Conservation (phyloP, 2,329 filamentous ascomycete species). For the Colletotrichum incanum region DNA sequence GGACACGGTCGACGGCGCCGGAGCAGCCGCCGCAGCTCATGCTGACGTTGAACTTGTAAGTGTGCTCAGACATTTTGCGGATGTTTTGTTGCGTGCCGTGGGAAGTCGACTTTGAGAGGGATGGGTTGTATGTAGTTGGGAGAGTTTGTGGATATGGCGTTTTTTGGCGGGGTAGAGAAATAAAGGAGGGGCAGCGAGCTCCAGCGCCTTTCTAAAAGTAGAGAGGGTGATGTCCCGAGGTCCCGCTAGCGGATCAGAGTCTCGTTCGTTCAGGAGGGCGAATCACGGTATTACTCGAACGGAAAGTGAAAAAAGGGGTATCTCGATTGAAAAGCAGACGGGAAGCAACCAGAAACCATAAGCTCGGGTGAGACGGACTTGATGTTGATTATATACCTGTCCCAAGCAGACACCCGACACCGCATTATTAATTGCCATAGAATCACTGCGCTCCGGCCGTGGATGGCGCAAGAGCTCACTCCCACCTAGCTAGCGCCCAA, state of each 20-base stretch:
- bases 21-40: slow-evolving; percentile 99
- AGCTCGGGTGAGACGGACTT: background rate
- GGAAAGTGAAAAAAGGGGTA: slow-evolving; percentile 7
- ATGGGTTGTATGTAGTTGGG: slow-evolving; percentile 24
- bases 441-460: slow-evolving; percentile 12
- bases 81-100: slow-evolving; percentile 22
- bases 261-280: background rate
- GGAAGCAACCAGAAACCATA: background rate
- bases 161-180: slow-evolving; percentile 42
- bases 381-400: slow-evolving; percentile 31
- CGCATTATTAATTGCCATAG: slow-evolving; percentile 40
- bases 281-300: background rate
- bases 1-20: slow-evolving; percentile 90
- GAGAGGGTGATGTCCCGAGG: background rate
- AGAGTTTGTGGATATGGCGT: slow-evolving; percentile 34
- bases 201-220: background rate
- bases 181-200: slow-evolving; percentile 38
- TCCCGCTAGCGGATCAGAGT: slow-evolving; percentile 9
- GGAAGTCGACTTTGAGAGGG: background rate
- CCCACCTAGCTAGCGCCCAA: slow-evolving; percentile 19
- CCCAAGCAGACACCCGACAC: background rate
- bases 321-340: slow-evolving; percentile 5
- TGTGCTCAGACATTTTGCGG: slow-evolving; percentile 82
- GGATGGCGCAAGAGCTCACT: slow-evolving; percentile 41
- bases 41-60: slow-evolving; percentile 93